phyloP scores from a whole-genome alignment of 192 early-diverging fungal genomes.

The Coemansia sp. region DNA sequence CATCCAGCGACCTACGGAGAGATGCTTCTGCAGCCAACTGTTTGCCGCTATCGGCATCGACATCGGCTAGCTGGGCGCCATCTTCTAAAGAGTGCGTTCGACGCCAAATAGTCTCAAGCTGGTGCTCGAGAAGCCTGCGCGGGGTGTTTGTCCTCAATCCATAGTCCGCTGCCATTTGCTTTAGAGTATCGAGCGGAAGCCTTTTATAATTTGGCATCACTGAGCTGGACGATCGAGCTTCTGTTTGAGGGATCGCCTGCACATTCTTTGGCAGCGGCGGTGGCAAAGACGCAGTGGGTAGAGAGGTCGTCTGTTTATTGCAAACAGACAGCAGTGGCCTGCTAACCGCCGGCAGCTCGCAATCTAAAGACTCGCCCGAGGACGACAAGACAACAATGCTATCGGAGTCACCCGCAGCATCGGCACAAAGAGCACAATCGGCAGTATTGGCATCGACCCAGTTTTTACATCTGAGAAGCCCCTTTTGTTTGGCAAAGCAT shows the following conservation, averaged over 20 bases:
- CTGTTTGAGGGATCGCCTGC: not conserved
- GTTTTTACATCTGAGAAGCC: conserved; percentile 5
- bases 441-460: conserved; percentile 25
- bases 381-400: conserved; percentile 3
- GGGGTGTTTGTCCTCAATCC: conserved; percentile 18
- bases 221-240: not conserved
- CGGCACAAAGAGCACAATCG: too few relatives aligned
- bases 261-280: too few relatives aligned
- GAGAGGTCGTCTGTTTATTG: too few relatives aligned
- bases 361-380: too few relatives aligned
- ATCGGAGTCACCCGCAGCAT: too few relatives aligned
- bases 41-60: not conserved
- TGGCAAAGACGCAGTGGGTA: too few relatives aligned
- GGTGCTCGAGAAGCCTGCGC: conserved; percentile 14
- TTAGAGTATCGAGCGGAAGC: conserved; percentile 4
- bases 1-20: conserved; percentile 2
- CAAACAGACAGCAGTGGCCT: too few relatives aligned
- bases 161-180: conserved; percentile 7
- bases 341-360: too few relatives aligned
- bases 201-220: conserved; percentile 8
- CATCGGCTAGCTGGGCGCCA: too few relatives aligned
- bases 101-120: conserved; percentile 17
- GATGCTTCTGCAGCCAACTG: not conserved
- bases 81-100: too few relatives aligned
- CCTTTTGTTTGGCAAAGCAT: conserved; percentile 12